These are phyloP conservation scores for Paradendryphiella salina DNA, from an alignment of 2,329 filamentous ascomycete species.

Conservation along the genomic window DNA sequence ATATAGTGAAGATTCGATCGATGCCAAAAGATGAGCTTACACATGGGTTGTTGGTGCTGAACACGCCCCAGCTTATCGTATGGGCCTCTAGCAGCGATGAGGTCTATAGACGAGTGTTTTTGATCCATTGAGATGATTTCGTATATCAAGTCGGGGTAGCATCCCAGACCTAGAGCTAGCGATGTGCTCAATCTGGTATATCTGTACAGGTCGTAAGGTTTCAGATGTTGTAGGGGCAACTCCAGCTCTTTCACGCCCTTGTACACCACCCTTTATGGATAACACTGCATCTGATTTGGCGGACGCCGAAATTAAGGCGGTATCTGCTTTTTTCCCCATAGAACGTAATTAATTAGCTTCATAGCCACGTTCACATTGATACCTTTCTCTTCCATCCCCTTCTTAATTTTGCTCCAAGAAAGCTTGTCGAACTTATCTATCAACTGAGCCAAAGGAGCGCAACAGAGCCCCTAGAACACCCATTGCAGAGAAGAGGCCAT, in stretches of 20 bases:
- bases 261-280: slow-evolving; percentile 72
- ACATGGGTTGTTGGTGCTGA: slow-evolving; percentile 80
- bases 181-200: slow-evolving; percentile 82
- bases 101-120: slow-evolving; percentile 22
- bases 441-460: slow-evolving; percentile 80
- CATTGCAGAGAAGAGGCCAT: slow-evolving; percentile 83
- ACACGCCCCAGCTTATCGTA: slow-evolving; percentile 92
- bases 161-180: slow-evolving; percentile 81
- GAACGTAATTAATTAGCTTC: slow-evolving; percentile 77
- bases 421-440: slow-evolving; percentile 92
- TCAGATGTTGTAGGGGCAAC: slow-evolving; percentile 75
- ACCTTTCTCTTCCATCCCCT: slow-evolving; percentile 89
- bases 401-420: slow-evolving; percentile 81
- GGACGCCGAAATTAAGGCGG: slow-evolving; percentile 49
- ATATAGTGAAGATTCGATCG: slow-evolving; percentile 86
- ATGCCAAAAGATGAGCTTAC: slow-evolving; percentile 87
- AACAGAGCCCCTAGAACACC: slow-evolving; percentile 84
- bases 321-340: slow-evolving; percentile 66
- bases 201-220: slow-evolving; percentile 69
- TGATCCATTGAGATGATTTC: slow-evolving; percentile 67
- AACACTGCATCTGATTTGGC: slow-evolving; percentile 68
- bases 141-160: slow-evolving; percentile 85
- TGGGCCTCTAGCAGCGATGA: slow-evolving; percentile 62
- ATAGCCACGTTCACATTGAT: slow-evolving; percentile 75
- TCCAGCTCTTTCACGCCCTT: slow-evolving; percentile 77